Evolutionary conservation across 345 rosid species (phyloP).

Genomic region (Bruguiera sexangula): DNA sequence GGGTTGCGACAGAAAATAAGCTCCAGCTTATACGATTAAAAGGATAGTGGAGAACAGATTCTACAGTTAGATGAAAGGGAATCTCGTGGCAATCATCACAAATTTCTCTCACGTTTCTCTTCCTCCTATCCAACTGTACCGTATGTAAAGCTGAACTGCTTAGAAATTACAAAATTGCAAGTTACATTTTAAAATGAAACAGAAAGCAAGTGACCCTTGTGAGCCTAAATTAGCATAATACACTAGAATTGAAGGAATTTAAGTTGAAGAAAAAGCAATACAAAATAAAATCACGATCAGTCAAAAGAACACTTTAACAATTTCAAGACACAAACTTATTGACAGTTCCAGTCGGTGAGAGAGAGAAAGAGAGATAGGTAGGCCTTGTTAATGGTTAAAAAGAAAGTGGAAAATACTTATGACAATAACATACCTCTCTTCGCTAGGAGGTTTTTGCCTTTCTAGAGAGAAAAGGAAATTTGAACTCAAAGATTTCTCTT

Average conservation of each 20-base stretch:
- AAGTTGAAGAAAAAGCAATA: background rate
- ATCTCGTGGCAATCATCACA: background rate
- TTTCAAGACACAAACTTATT: background rate
- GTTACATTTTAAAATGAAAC: background rate
- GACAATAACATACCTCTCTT: constrained; percentile 40
- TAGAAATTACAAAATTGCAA: constrained; percentile 3
- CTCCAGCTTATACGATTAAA: too few species aligned
- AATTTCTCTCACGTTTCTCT: background rate
- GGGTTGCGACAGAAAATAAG: too few species aligned
- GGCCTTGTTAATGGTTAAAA: background rate
- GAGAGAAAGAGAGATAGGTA: too few species aligned
- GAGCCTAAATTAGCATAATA: background rate
- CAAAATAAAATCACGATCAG: background rate
- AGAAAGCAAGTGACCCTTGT: background rate
- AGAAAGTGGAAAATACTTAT: background rate
- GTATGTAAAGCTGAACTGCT: background rate
- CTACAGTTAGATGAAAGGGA: background rate
- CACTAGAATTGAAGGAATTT: background rate
- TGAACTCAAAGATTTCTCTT: constrained; percentile 49
- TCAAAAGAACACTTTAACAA: background rate
- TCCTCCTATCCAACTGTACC: background rate
- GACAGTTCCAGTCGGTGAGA: too few species aligned
- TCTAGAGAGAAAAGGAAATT: constrained; percentile 67
- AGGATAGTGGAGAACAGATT: too few species aligned
- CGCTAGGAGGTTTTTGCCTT: constrained; percentile 52